phyloP scores from a whole-genome alignment of 306 rosid genomes.

The Parietaria judaica region DNA sequence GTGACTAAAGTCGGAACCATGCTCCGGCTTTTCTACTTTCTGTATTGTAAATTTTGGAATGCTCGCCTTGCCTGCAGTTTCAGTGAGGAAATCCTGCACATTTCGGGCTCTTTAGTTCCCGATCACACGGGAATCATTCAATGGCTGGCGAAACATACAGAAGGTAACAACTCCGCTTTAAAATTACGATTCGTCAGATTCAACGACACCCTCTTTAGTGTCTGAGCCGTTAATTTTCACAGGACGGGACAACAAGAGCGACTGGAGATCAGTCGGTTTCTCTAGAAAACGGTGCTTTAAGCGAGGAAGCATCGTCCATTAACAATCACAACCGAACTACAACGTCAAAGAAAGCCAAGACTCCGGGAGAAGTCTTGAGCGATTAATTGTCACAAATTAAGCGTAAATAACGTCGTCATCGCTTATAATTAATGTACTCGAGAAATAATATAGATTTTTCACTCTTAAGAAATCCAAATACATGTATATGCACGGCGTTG shows the following conservation, averaged over 20 bases:
- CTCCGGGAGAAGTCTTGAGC: conserved; percentile 26
- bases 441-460: not conserved
- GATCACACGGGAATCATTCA: conserved; percentile 60
- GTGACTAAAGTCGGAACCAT: conserved; percentile 69
- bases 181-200: conserved; percentile 8
- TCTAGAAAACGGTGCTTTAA: conserved; percentile 10
- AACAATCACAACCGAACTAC: conserved; percentile 24
- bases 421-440: not conserved
- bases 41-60: no score
- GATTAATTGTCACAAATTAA: not conserved
- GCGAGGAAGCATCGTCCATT: conserved; percentile 18
- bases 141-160: conserved; percentile 53
- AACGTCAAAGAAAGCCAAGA: conserved; percentile 39
- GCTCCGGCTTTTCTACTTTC: conserved; percentile 30
- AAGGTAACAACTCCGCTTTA: conserved; percentile 40
- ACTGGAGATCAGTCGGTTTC: conserved; percentile 24
- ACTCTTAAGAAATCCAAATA: not conserved
- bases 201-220: not conserved
- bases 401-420: not conserved
- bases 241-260: conserved; percentile 42
- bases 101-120: conserved; percentile 61
- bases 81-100: conserved; percentile 62
- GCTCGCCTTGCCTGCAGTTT: conserved; percentile 79
- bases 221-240: conserved; percentile 3
- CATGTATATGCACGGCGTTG: no score